Evolutionary conservation across 2,329 filamentous ascomycete genomes (phyloP).

Genomic region (Aspergillus sp.): DNA sequence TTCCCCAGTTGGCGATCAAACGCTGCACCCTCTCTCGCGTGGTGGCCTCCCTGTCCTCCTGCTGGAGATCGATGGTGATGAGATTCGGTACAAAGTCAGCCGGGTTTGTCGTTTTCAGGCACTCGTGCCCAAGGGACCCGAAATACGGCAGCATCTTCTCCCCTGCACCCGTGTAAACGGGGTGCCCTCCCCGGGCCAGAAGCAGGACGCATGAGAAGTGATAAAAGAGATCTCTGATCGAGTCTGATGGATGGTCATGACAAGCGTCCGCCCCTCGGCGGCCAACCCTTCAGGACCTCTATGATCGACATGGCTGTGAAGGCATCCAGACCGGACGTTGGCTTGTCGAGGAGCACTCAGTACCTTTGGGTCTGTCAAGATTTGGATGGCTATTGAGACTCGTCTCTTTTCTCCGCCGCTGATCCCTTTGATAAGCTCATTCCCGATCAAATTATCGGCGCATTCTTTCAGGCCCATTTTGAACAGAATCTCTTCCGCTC

Average conservation of each 20-base stretch:
- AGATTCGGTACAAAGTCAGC: conserved; percentile 70
- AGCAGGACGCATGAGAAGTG: conserved; percentile 64
- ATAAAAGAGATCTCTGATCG: conserved; percentile 61
- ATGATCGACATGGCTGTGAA: conserved; percentile 71
- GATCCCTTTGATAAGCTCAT: conserved; percentile 64
- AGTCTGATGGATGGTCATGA: conserved; percentile 71
- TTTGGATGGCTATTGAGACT: conserved; percentile 68
- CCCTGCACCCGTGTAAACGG: conserved; percentile 58
- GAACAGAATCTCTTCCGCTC: conserved; percentile 61
- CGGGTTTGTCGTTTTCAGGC: conserved; percentile 62
- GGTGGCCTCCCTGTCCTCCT: conserved; percentile 51
- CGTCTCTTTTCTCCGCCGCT: conserved; percentile 71
- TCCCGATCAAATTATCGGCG: conserved; percentile 64
- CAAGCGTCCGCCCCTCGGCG: conserved; percentile 61
- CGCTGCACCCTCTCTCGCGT: conserved; percentile 53
- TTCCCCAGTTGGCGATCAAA: conserved; percentile 52
- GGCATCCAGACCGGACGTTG: conserved; percentile 65
- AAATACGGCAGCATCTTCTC: conserved; percentile 59
- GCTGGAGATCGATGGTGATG: conserved; percentile 65
- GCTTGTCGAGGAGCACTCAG: conserved; percentile 67
- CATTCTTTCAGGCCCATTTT: conserved; percentile 73
- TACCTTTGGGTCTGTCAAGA: conserved; percentile 64
- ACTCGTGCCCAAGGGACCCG: conserved; percentile 49
- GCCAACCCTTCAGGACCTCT: conserved; percentile 63
- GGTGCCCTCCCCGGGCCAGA: conserved; percentile 58